These are phyloP conservation scores for Prunus davidiana DNA, from an alignment of 306 rosid genomes.

Conservation along the genomic window DNA sequence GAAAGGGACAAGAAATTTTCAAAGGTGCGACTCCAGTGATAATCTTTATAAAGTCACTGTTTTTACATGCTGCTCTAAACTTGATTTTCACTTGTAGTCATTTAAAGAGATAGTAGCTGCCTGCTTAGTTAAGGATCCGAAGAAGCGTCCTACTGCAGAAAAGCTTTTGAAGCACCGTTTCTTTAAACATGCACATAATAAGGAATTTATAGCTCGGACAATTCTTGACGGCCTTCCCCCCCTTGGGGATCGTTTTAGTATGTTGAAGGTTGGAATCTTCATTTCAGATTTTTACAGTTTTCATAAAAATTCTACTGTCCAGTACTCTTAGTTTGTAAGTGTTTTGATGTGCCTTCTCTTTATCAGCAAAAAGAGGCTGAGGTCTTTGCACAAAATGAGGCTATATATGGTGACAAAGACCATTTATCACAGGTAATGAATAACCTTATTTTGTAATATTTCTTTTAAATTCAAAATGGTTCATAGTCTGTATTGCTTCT, in stretches of 20 bases:
- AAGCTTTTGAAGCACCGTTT: conserved; percentile 76
- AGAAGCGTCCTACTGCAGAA: conserved; percentile 85
- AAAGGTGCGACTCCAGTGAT: conserved; percentile 39
- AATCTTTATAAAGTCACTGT: background rate
- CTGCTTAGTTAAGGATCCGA: conserved; percentile 95
- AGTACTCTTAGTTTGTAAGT: background rate
- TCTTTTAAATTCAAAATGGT: background rate
- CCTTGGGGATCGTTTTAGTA: conserved; percentile 82
- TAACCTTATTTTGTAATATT: conserved; percentile 16
- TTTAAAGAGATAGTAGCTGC: conserved; percentile 83
- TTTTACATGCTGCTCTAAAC: background rate
- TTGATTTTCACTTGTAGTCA: conserved; percentile 41
- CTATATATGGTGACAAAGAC: conserved; percentile 69
- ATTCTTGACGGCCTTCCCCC: conserved; percentile 80
- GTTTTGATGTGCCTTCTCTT: conserved; percentile 16
- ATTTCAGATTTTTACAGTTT: background rate
- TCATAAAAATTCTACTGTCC: background rate
- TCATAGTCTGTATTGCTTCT: background rate
- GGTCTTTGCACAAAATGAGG: conserved; percentile 67
- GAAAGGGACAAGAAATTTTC: conserved; percentile 92
- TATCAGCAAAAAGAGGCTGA: conserved; percentile 78
- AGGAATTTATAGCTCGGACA: conserved; percentile 54
- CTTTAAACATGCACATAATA: conserved; percentile 63
- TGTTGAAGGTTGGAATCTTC: conserved; percentile 59
- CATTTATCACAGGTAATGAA: conserved; percentile 69